Conservation (phyloP, 2,329 filamentous ascomycete species). For the Trichoderma oligosporum region DNA sequence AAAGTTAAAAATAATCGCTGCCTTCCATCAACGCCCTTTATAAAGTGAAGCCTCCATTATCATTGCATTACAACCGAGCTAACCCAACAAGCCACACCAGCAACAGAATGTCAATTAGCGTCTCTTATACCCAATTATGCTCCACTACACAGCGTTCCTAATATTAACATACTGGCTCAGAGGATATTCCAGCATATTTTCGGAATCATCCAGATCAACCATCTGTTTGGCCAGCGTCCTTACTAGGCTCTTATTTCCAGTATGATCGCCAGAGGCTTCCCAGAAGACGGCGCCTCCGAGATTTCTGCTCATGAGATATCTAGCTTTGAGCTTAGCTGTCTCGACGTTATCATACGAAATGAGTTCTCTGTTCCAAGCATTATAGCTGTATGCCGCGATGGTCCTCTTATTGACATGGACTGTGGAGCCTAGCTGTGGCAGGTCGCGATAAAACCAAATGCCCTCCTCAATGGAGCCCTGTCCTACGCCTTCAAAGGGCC, state of each 20-base stretch:
- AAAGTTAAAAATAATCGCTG: too few relatives aligned
- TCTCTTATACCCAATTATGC: conserved; percentile 10
- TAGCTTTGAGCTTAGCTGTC: conserved; percentile 58
- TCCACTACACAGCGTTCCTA: conserved; percentile 31
- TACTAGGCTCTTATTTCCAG: conserved; percentile 55
- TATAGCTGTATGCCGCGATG: conserved; percentile 69
- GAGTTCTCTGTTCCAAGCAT: conserved; percentile 55
- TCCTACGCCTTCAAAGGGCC: conserved; percentile 60
- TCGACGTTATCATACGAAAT: conserved; percentile 65
- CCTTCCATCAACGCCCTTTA: not conserved
- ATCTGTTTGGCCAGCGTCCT: conserved; percentile 45
- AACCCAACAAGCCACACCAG: not conserved
- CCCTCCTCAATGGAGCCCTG: conserved; percentile 56
- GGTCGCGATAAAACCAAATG: conserved; percentile 68
- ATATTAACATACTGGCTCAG: conserved; percentile 58
- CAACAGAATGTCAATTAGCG: too few relatives aligned
- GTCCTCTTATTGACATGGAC: conserved; percentile 55
- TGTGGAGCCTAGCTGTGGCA: conserved; percentile 58
- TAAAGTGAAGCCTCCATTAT: not conserved
- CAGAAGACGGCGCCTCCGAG: conserved; percentile 81
- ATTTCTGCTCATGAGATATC: conserved; percentile 56
- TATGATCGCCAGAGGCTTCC: conserved; percentile 69
- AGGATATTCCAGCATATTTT: conserved; percentile 55
- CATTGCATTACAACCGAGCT: not conserved
- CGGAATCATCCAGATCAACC: conserved; percentile 44